phyloP scores from a whole-genome alignment of 345 rosid species.

The Fremontodendron californicum region DNA sequence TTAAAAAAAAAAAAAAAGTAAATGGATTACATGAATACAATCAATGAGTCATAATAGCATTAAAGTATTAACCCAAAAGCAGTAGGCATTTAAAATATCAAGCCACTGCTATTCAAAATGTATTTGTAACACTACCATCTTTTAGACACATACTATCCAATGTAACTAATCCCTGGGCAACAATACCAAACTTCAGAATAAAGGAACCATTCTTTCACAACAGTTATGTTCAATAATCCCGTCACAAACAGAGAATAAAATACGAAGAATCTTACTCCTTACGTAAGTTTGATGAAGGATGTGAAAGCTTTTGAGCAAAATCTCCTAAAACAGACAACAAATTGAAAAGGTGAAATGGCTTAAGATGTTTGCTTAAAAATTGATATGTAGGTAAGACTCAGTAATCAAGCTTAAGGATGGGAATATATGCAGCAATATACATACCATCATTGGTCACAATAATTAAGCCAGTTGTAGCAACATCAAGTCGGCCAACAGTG shows the following conservation, averaged over 20 bases:
- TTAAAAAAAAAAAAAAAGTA: background rate
- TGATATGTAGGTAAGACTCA: background rate
- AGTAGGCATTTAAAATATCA: background rate
- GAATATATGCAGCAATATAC: constrained; percentile 7
- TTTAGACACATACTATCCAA: background rate
- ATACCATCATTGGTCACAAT: constrained; percentile 90
- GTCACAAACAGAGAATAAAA: background rate
- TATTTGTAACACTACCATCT: background rate
- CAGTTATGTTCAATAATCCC: background rate
- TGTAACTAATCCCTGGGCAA: background rate
- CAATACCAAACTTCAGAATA: background rate
- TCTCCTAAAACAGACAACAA: constrained; percentile 50
- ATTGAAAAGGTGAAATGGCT: background rate
- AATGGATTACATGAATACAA: background rate
- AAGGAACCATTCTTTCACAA: background rate
- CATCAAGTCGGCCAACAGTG: constrained; percentile 97
- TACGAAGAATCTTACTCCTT: constrained; percentile 60
- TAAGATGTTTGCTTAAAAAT: background rate
- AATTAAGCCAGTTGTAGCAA: constrained; percentile 84
- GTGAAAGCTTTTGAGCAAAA: constrained; percentile 80
- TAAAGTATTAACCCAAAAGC: background rate
- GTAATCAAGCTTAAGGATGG: background rate
- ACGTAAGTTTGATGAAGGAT: constrained; percentile 77
- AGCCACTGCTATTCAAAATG: background rate
- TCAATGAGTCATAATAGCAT: background rate